Evolutionary conservation across 2,329 filamentous ascomycete genomes (phyloP).

Genomic region (Sporothrix mexicana): DNA sequence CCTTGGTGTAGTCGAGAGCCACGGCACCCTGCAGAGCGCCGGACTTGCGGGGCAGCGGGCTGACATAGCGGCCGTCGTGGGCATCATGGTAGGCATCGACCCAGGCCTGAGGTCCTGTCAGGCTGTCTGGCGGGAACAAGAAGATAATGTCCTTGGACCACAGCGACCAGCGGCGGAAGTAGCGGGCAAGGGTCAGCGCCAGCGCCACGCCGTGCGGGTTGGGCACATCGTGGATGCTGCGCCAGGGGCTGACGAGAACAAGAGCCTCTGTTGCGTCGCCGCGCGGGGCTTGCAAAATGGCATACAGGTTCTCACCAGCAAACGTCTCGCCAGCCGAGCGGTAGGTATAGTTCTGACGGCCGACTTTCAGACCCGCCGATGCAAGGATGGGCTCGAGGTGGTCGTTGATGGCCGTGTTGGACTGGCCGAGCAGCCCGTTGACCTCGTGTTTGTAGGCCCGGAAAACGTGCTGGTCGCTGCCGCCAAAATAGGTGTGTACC

Average conservation of each 20-base stretch:
- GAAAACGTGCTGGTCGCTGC: constrained; percentile 94
- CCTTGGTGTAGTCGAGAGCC: constrained; percentile 90
- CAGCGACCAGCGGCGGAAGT: constrained; percentile 96
- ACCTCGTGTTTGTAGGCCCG: constrained; percentile 88
- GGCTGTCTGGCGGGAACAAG: constrained; percentile 85
- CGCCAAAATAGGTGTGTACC: constrained; percentile 96
- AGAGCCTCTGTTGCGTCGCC: constrained; percentile 97
- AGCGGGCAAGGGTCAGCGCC: constrained; percentile 83
- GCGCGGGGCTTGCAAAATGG: constrained; percentile 87
- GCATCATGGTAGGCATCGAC: constrained; percentile 96
- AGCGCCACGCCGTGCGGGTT: constrained; percentile 90
- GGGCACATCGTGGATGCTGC: constrained; percentile 75
- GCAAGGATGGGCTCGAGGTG: constrained; percentile 76
- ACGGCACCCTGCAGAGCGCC: constrained; percentile 91
- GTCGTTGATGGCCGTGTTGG: constrained; percentile 67
- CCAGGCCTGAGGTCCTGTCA: constrained; percentile 92
- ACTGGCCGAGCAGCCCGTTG: constrained; percentile 56
- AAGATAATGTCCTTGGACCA: constrained; percentile 99
- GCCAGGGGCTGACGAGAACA: constrained; percentile 88
- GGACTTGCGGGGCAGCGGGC: constrained; percentile 83
- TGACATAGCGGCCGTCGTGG: constrained; percentile 72
- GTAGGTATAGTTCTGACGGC: constrained; percentile 87
- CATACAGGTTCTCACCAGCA: constrained; percentile 88
- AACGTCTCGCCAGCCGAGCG: constrained; percentile 74
- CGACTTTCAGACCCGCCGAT: constrained; percentile 83